Base-by-base conservation (phyloP, 768 basidiomycete genomes). In the Xerocomellus intermedius region DNA sequence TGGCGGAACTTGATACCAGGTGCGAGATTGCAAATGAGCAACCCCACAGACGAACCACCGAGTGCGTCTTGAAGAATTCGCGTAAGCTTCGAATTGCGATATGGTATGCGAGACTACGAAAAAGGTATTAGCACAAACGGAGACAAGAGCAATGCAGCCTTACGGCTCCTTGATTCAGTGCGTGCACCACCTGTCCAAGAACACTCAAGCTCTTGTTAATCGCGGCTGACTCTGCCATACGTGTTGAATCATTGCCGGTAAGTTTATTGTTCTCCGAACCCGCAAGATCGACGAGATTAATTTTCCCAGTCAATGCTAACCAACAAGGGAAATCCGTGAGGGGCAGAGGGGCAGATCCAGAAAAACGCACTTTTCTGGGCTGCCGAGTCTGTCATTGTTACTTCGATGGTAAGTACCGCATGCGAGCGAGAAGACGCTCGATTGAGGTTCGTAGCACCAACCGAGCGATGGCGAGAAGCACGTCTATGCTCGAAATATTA, bases 241-340 rank as follows among this genome's bases (percentile, higher is more conserved):
- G 84, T n/a, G 82, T 84, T 1, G 84, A 75, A 66, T 94, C 89
- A 60, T 94, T 94, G 5, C 93, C 92, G 5, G 94, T 94, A 26
- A 89, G 77, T 78, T 91, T 94, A 69, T 94, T 94, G 64, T 94
- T 94, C 73, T 95, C 93, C 0, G 89, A 92, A 26, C 93, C 93
- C 17, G 93, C 93, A 26, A 95, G 79, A 72, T 95, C 93, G 12
- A 94, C 90, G 9, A 94, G 80, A 59, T 91, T 91, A 52, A 94
- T 86, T 68, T 88, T 91, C 10, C 91, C 91, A 2, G 77, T 80
- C 46, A 86, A 67, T 41, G 80, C 90, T 91, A 57, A 22, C 48
- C 19, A 24, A 35, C 14, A 35, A 41, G 22, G 17, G 2, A 2
- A 38, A 46, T 32, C n/a, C 9, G 33, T 55, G 21, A 53, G 42